Evolutionary conservation across 441 rosid genomes (phyloP).

Genomic region (Populus hybrid): DNA sequence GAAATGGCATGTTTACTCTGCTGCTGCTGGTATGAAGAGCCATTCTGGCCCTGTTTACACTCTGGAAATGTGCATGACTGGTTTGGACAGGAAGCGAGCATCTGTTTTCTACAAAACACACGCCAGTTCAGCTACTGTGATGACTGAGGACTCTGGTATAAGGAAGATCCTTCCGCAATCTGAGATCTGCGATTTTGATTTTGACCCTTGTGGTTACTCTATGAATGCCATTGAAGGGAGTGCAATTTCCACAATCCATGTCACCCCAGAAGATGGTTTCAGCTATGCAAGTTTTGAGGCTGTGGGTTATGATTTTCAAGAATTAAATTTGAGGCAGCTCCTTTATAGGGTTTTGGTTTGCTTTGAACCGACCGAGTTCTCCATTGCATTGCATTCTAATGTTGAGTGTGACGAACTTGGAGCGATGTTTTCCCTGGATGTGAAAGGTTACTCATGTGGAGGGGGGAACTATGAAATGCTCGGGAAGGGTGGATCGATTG

Average conservation of each 20-base stretch:
- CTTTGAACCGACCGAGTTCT: constrained; percentile 60
- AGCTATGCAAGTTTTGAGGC: constrained; percentile 86
- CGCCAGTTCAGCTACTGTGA: constrained; percentile 42
- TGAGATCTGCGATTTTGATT: constrained; percentile 69
- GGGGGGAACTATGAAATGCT: constrained; percentile 47
- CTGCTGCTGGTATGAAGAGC: constrained; percentile 26
- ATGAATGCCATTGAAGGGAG: constrained; percentile 68
- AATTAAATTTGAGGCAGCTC: constrained; percentile 33
- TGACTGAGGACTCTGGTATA: constrained; percentile 64
- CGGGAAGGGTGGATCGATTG: constrained; percentile 46
- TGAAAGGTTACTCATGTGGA: constrained; percentile 36
- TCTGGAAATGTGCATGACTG: constrained; percentile 89
- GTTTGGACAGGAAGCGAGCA: constrained; percentile 50
- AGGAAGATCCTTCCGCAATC: constrained; percentile 65
- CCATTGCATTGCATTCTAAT: constrained; percentile 51
- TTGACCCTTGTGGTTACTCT: constrained; percentile 81
- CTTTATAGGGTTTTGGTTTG: constrained; percentile 58
- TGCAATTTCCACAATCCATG: constrained; percentile 73
- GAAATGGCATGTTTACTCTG: constrained; percentile 80
- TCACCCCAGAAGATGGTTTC: constrained; percentile 75
- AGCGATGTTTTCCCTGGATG: constrained; percentile 2
- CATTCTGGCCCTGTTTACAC: constrained; percentile 37
- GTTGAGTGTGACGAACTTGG: constrained; percentile 9
- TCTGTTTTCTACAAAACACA: constrained; percentile 55
- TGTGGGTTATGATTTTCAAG: constrained; percentile 47